Conservation (phyloP, 768 basidiomycete species). For the Trametes cinnabarina region DNA sequence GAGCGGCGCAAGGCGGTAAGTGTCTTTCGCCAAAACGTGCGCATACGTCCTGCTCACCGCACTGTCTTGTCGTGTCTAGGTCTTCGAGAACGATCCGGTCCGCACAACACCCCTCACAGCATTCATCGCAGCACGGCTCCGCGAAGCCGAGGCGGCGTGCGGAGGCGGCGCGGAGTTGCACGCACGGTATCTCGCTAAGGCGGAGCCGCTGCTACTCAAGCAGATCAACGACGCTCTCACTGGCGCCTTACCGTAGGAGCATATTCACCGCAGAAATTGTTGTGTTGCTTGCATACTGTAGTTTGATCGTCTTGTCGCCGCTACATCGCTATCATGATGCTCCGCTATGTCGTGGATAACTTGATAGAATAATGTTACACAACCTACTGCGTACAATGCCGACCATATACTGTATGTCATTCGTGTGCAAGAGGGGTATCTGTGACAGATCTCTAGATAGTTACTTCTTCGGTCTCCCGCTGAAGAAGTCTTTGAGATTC, state of each 20-base stretch:
- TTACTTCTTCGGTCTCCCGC: conserved; percentile 21
- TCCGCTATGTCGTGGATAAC: not conserved
- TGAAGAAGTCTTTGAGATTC: conserved; percentile 26
- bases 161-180: conserved; percentile 64
- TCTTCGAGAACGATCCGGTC: conserved; percentile 69
- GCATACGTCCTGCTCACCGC: not conserved
- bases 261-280: too few species aligned
- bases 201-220: conserved; percentile 71
- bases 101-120: conserved; percentile 62
- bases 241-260: conserved; percentile 9
- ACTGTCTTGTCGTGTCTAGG: conserved; percentile 36
- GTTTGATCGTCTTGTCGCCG: not conserved
- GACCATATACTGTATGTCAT: too few species aligned
- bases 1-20: conserved; percentile 70
- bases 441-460: not conserved
- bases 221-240: conserved; percentile 46
- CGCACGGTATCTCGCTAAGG: conserved; percentile 54
- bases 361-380: not conserved
- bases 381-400: not conserved
- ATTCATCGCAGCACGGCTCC: conserved; percentile 56
- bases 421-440: too few species aligned
- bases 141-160: conserved; percentile 59
- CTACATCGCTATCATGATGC: not conserved
- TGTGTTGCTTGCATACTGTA: not conserved
- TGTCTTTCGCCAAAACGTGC: not conserved